Percentiles rank a stretch among this genome's conserved stretches.
Conservation (phyloP, 352 stramenopile genomes). For the Phytophthora boehmeriae region DNA sequence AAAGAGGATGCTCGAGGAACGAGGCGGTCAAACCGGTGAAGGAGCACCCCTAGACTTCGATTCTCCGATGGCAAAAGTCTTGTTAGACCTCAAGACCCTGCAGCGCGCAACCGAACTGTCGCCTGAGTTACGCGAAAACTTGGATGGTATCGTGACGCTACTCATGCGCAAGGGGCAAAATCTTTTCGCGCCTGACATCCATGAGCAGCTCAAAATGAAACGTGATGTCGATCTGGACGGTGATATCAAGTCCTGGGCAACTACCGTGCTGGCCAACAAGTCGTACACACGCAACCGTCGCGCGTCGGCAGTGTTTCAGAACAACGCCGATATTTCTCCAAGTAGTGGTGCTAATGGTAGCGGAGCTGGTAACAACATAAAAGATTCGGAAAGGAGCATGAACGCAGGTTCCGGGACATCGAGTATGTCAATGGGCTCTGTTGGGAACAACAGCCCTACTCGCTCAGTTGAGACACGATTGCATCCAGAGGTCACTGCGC, state of each 20-base stretch:
- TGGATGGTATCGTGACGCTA: slow-evolving; percentile 74
- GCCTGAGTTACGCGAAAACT: slow-evolving; percentile 68
- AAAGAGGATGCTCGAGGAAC: slow-evolving; percentile 83
- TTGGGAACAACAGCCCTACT: slow-evolving; percentile 13
- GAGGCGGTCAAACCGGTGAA: slow-evolving; percentile 33
- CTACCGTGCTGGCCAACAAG: slow-evolving; percentile 78
- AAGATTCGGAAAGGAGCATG: slow-evolving; percentile 30
- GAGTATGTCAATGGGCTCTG: slow-evolving; percentile 15
- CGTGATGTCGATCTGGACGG: slow-evolving; percentile 70
- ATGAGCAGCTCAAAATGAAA: slow-evolving; percentile 81
- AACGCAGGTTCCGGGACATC: slow-evolving; percentile 19
- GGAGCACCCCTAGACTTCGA: slow-evolving; percentile 67
- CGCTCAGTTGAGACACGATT: slow-evolving; percentile 54
- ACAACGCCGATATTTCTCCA: slow-evolving; percentile 19
- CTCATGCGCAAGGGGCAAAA: slow-evolving; percentile 85
- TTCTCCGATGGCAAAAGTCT: slow-evolving; percentile 80
- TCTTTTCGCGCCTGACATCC: slow-evolving; percentile 78
- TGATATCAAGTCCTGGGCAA: slow-evolving; percentile 82
- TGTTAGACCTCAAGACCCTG: slow-evolving; percentile 78
- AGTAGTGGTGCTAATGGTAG: slow-evolving; percentile 5
- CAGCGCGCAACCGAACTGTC: slow-evolving; percentile 65
- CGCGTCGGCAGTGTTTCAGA: slow-evolving; percentile 52
- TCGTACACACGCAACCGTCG: slow-evolving; percentile 77
- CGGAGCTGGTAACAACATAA: background rate
- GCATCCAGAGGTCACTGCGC: slow-evolving; percentile 64